These are phyloP conservation scores for Candida pini DNA, from an alignment of 805 yeast genomes.

Conservation along the genomic window DNA sequence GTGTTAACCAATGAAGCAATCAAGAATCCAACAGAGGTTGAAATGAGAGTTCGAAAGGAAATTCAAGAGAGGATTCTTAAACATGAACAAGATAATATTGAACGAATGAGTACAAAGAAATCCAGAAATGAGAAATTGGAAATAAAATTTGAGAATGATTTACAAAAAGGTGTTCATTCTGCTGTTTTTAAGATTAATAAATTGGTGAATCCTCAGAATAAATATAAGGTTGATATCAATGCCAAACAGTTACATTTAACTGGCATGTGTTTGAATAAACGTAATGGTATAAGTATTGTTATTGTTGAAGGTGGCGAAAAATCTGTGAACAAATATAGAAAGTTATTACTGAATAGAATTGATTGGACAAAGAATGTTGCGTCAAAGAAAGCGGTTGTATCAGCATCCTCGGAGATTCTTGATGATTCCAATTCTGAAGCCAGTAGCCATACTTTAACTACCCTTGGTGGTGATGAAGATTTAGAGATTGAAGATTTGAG, in stretches of 20 bases:
- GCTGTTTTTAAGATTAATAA: conserved; percentile 54
- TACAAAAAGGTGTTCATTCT: conserved; percentile 43
- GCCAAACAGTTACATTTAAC: conserved; percentile 65
- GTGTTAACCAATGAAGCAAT: conserved; percentile 83
- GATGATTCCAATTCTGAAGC: conserved; percentile 4
- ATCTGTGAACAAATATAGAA: conserved; percentile 55
- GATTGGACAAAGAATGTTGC: conserved; percentile 57
- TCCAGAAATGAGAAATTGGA: conserved; percentile 46
- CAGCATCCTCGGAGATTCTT: conserved; percentile 10
- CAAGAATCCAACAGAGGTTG: conserved; percentile 84
- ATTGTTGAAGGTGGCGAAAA: conserved; percentile 73
- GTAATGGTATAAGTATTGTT: conserved; percentile 46
- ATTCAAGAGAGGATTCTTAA: conserved; percentile 52
- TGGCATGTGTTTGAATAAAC: conserved; percentile 54
- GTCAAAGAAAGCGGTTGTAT: conserved; percentile 20
- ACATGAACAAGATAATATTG: conserved; percentile 60
- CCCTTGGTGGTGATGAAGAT: not conserved
- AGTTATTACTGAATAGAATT: conserved; percentile 55
- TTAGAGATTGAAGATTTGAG: conserved; percentile 32
- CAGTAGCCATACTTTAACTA: not conserved
- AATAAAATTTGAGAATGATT: conserved; percentile 41
- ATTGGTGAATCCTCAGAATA: conserved; percentile 58
- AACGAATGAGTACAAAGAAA: conserved; percentile 56
- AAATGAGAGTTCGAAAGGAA: conserved; percentile 61
- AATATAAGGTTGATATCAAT: conserved; percentile 71